Conservation (phyloP, 495 filamentous ascomycete species). For the Xylaria cubensis region DNA sequence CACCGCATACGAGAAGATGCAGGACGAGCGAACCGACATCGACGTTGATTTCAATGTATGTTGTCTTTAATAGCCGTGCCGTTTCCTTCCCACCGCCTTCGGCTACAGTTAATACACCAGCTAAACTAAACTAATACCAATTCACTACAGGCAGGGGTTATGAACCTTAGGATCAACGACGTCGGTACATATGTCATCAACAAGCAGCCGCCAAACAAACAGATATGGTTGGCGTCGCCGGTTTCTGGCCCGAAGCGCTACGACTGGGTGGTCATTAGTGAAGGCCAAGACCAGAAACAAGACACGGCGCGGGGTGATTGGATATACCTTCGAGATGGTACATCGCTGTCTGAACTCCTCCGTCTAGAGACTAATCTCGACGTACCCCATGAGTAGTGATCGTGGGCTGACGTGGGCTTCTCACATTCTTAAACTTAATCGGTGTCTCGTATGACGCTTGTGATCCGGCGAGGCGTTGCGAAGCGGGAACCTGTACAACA, state of each 20-base stretch:
- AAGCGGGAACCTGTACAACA: conserved; percentile 2
- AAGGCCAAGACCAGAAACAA: conserved; percentile 76
- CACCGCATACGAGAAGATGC: conserved; percentile 68
- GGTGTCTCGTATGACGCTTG: conserved; percentile 4
- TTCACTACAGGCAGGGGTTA: conserved; percentile 72
- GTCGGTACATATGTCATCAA: conserved; percentile 89
- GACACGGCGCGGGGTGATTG: conserved; percentile 73
- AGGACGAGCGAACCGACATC: conserved; percentile 66
- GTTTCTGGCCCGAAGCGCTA: conserved; percentile 91
- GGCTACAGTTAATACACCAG: neutral
- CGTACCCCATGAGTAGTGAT: neutral
- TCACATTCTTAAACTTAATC: neutral
- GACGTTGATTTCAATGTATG: conserved; percentile 69
- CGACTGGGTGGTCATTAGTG: conserved; percentile 78
- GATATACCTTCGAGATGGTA: conserved; percentile 85
- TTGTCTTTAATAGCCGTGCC: conserved; percentile 46
- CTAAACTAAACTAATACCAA: conserved; percentile 33
- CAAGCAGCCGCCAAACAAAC: conserved; percentile 96
- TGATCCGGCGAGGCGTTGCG: conserved; percentile 37
- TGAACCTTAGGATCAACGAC: conserved; percentile 69
- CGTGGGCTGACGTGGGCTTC: neutral
- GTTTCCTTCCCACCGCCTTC: neutral
- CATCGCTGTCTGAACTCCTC: conserved; percentile 73
- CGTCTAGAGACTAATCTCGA: conserved; percentile 70
- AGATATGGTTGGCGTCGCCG: conserved; percentile 96